Percentiles rank a stretch among this genome's conserved stretches.
Evolutionary conservation across 2,329 filamentous ascomycete species (phyloP).

Genomic region (Tricladium varicosporioides): DNA sequence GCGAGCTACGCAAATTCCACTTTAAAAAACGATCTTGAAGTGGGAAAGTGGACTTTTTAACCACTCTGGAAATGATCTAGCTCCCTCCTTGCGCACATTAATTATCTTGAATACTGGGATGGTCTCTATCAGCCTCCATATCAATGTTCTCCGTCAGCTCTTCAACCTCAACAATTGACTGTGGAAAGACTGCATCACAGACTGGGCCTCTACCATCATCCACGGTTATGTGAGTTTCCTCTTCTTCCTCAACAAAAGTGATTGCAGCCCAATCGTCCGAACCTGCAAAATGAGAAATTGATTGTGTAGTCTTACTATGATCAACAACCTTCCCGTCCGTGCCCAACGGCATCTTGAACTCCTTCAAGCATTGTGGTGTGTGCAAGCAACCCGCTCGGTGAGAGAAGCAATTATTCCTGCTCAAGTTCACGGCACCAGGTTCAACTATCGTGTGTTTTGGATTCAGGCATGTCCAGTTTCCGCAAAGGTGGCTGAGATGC

Average conservation of each 20-base stretch:
- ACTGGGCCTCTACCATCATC: no score
- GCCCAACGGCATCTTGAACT: slow-evolving; percentile 23
- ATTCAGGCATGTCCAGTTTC: slow-evolving; percentile 35
- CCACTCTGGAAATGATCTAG: no score
- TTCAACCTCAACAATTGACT: no score
- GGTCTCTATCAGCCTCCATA: no score
- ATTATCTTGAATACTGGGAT: no score
- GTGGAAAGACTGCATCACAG: no score
- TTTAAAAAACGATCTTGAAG: no score
- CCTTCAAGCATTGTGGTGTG: slow-evolving; percentile 27
- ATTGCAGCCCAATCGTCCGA: neutral
- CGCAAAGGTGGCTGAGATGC: slow-evolving; percentile 34
- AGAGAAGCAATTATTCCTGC: slow-evolving; percentile 31
- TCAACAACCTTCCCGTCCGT: slow-evolving; percentile 18
- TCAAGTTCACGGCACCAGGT: slow-evolving; percentile 23
- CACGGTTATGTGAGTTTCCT: neutral
- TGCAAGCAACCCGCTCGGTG: slow-evolving; percentile 26
- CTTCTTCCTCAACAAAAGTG: neutral
- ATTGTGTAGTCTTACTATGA: neutral
- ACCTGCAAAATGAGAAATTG: neutral
- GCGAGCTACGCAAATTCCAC: no score
- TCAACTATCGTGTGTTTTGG: slow-evolving; percentile 30
- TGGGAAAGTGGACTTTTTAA: no score
- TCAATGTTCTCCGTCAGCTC: no score
- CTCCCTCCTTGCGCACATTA: no score